Conservation (phyloP, 768 basidiomycete genomes). For the Daedaleopsis nitida region DNA sequence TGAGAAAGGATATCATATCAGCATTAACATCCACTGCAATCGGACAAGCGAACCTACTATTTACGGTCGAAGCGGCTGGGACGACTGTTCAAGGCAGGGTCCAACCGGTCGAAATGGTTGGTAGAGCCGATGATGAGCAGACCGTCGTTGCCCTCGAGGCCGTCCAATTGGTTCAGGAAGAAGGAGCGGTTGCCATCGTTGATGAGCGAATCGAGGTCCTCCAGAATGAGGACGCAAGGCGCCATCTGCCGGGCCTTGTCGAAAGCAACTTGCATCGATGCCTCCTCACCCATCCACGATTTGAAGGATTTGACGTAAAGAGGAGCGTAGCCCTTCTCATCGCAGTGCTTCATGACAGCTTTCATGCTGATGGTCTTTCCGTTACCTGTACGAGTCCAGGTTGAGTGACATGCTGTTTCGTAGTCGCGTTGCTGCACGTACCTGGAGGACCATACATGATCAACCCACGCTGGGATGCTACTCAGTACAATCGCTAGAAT, state of each 20-base stretch:
- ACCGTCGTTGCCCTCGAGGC: conserved; percentile 78
- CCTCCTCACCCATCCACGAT: conserved; percentile 66
- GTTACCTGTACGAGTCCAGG: conserved; percentile 50
- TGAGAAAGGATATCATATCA: conserved; percentile 27
- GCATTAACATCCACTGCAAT: neutral
- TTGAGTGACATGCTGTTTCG: neutral
- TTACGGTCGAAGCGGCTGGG: conserved; percentile 88
- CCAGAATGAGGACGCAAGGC: conserved; percentile 67
- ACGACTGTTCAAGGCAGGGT: conserved; percentile 72
- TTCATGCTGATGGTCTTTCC: conserved; percentile 86
- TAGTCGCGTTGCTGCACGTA: conserved; percentile 16
- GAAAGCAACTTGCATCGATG: conserved; percentile 68
- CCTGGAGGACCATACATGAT: conserved; percentile 86
- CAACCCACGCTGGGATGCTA: conserved; percentile 60
- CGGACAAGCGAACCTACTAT: conserved; percentile 53
- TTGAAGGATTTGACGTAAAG: conserved; percentile 85
- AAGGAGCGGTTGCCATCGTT: conserved; percentile 78
- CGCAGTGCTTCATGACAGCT: conserved; percentile 75
- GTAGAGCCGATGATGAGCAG: conserved; percentile 78
- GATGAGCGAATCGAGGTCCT: conserved; percentile 79
- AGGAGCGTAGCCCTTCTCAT: conserved; percentile 60
- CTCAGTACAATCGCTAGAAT: neutral
- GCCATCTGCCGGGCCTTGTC: conserved; percentile 67
- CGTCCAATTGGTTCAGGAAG: conserved; percentile 88
- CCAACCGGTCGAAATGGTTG: conserved; percentile 81